Base-by-base conservation (phyloP, 192 early-diverging fungal species). In the Coemansia sp. region DNA sequence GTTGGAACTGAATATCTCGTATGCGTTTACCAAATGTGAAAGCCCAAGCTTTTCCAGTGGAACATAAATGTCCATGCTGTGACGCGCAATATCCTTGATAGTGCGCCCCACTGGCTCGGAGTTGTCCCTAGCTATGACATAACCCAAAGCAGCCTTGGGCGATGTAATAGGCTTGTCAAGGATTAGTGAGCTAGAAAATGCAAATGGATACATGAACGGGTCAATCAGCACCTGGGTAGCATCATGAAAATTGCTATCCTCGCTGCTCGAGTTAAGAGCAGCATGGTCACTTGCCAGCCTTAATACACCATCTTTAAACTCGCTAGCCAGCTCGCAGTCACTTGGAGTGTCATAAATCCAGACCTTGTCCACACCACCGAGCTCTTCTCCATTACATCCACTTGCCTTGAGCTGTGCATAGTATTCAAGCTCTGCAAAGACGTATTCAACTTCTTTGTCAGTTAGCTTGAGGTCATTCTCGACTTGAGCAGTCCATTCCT, bases 281-380 rank as follows among this genome's bases (percentile, higher is more conserved):
- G 30, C 57, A 35, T 58, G 28, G 57, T 58, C 57, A 1, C 17
- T 28, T 21, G 58, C 66, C 3, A 68, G 39, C 13, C 30, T 33
- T 6, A 33, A 3, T 3, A 57, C 57, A 14, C 35, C 10, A 6
- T 16, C 6, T 28, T 46, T 46, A 16, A 61, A 16, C 35, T 58
- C 57, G 3, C 35, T 19, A 13, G 21, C 26, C 8, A 67, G 37
- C n/a, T 13, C 21, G 7, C 40, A 26, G 30, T 60, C 32, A 47
- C 11, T 21, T 6, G 42, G 30, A 46, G 43, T 16, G 38, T 68
- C 55, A 6, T 38, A 60, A 37, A 55, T 53, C 64, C 64, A 66
- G 30, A 66, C 64, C 38, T n/a, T 43, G 33, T 47, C 66, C 6
- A 60, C 66, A 9, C 57, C 66, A 9, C 57, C 33, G 11, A 35